Base-by-base conservation (phyloP, 1,284 basidiomycete genomes). In the Prillingera fragicola region DNA sequence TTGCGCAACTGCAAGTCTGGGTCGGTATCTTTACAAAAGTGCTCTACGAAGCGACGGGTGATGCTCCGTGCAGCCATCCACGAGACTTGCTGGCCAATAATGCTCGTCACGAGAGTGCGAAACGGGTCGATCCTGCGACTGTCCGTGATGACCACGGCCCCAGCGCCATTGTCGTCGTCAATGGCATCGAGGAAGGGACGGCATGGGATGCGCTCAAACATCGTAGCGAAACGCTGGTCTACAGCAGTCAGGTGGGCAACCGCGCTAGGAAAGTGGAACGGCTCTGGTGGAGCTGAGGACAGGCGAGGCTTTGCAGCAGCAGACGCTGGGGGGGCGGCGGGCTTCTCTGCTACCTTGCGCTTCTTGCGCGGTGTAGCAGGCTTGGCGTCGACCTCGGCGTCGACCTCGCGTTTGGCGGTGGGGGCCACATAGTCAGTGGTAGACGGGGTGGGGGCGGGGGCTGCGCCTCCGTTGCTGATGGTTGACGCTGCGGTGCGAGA, bases 31-130 rank as follows among this genome's bases (percentile, higher is more conserved):
- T n/a, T n/a, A n/a, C 86, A 80, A 63, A 81, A 91, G 14, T 87
- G 70, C 29, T 84, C 77, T 32, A 81, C 75, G 65, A 96, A 95
- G 46, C 78, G 82, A 67, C 88, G 83, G n/a, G 78, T 80, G 41
- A 95, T 89, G 5, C 86, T 82, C 28, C 84, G 77, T 0, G 91
- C 91, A 4, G 90, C 90, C 24, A 85, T 71, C 87, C 87, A 92
- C 0, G 85, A 88, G 31, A 96, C 90, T 69, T 96, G 89, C 69
- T 91, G 88, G 0, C 83, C 85, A 71, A 87, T 69, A 48, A 88
- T 86, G 25, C 80, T 82, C 2, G 77, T 79, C 25, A 78, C 77
- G 15, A 88, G 74, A 1, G 82, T 79, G 35, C 80, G 80, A 54
- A 59, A 62, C 9, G 63, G 63, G 39, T 69, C 67, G 15, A 66